Evolutionary conservation across 805 yeast species (phyloP).

Genomic region (Ogataea angusta): DNA sequence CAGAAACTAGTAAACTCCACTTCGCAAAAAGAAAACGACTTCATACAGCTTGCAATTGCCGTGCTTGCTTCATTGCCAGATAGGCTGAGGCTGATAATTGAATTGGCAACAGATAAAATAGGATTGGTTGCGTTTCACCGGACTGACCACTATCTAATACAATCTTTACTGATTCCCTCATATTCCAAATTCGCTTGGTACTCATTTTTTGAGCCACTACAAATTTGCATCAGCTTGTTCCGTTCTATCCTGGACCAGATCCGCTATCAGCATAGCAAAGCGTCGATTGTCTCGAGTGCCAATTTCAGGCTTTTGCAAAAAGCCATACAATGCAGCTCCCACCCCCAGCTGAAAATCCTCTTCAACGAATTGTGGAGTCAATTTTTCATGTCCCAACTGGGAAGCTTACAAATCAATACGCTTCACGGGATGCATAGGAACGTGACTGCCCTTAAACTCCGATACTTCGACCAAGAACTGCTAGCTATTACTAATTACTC

Average conservation of each 20-base stretch:
- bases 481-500: conserved; percentile 1
- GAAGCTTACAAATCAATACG: background rate
- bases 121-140: background rate
- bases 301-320: conserved; percentile 1
- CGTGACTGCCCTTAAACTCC: background rate
- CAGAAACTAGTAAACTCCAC: conserved; percentile 7
- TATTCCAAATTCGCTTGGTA: conserved; percentile 1
- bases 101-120: background rate
- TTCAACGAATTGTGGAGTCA: conserved; percentile 5
- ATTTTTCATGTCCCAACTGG: background rate
- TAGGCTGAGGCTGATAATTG: background rate
- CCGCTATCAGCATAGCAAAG: background rate
- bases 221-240: conserved; percentile 1
- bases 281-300: background rate
- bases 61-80: background rate
- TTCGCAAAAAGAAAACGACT: background rate
- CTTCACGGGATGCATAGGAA: background rate
- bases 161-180: conserved; percentile 1
- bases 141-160: background rate
- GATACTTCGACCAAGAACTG: conserved; percentile 4
- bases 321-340: conserved; percentile 5
- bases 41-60: conserved; percentile 8
- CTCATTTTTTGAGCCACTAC: conserved; percentile 4
- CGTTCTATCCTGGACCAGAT: conserved; percentile 1
- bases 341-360: background rate